Percentiles rank a stretch among this genome's conserved stretches.
Conservation (phyloP, 768 basidiomycete genomes). For the Mycena vulgaris region DNA sequence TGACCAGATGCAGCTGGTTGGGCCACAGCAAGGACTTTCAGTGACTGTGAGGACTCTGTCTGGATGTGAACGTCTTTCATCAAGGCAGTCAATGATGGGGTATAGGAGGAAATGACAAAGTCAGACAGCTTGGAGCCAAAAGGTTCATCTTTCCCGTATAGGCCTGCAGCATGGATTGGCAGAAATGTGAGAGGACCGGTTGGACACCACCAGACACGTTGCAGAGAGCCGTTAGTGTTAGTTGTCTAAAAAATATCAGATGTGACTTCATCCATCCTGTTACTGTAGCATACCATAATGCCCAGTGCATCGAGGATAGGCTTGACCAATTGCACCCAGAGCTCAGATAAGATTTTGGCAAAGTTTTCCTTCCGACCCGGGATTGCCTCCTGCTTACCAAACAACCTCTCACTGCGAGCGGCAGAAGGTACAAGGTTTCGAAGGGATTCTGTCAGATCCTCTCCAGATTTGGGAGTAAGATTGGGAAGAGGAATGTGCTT, state of each 20-base stretch:
- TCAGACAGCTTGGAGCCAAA: conserved; percentile 11
- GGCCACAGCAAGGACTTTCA: conserved; percentile 3
- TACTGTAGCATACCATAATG: not conserved
- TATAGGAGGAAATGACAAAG: conserved; percentile 2
- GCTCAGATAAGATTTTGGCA: conserved; percentile 27
- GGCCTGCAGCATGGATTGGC: conserved; percentile 3
- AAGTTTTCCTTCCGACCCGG: not conserved
- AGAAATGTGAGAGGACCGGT: conserved; percentile 3
- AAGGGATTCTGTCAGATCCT: too few relatives aligned
- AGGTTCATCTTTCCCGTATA: not conserved
- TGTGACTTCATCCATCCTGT: too few relatives aligned
- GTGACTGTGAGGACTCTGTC: not conserved
- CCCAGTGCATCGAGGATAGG: conserved; percentile 39
- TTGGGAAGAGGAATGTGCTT: too few relatives aligned
- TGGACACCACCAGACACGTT: conserved; percentile 13
- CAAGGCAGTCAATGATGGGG: conserved; percentile 2
- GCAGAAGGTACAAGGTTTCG: too few relatives aligned
- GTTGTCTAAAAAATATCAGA: not conserved
- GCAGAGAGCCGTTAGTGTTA: not conserved
- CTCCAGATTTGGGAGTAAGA: too few relatives aligned
- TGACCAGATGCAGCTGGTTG: not conserved
- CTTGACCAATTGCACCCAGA: conserved; percentile 40
- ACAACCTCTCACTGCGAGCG: too few relatives aligned
- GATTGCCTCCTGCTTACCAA: too few relatives aligned
- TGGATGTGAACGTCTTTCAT: not conserved